Evolutionary conservation across 2,329 filamentous ascomycete species (phyloP), one percentile per base, ranked within the genome.

Genomic region (Fusarium multiceps): DNA sequence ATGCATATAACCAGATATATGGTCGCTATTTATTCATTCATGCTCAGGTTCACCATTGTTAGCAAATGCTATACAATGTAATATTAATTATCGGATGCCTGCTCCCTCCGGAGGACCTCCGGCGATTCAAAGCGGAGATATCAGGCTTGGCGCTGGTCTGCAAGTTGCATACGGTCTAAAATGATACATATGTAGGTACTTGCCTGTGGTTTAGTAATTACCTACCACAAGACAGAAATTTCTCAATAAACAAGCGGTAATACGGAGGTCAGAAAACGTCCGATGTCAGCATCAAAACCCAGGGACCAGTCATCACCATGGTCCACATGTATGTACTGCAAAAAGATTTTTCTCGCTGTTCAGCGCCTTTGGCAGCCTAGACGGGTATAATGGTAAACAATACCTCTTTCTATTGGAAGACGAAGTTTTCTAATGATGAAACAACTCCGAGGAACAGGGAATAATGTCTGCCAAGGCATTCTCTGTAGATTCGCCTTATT

Each of bases 101-200:
- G 34, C 25, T 42, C 30, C 20, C 48, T 63, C 40, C 63, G 63
- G 61, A 66, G 42, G 16, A 54, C 34, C 61, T 66, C 61, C 54
- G 54, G 47, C 54, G 30, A 45, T 30, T 28, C 30, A 20, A 18
- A 32, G 32, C 18, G 18, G 30, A 43, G n/a, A 21, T 43, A 13
- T 43, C 18, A 11, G 42, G 21, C 61, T 65, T 59, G 42, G 53
- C 23, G 16, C 16, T 42, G 20, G 21, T 48, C 30, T 42, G 16
- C 46, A n/a, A 25, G 18, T 20, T 34, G 27, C 21, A 64, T 50
- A 40, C 23, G 23, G 47, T 41, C 46, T 59, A 42, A 37, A 37
- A 55, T 49, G 21, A 46, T n/a, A 46, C 18, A 21, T 23, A 43
- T 4, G 32, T 37, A 28, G 27, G 27, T 28, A 28, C 27, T 42